phyloP scores from a whole-genome alignment of 345 rosid species.

The Moricandia moricandioides region DNA sequence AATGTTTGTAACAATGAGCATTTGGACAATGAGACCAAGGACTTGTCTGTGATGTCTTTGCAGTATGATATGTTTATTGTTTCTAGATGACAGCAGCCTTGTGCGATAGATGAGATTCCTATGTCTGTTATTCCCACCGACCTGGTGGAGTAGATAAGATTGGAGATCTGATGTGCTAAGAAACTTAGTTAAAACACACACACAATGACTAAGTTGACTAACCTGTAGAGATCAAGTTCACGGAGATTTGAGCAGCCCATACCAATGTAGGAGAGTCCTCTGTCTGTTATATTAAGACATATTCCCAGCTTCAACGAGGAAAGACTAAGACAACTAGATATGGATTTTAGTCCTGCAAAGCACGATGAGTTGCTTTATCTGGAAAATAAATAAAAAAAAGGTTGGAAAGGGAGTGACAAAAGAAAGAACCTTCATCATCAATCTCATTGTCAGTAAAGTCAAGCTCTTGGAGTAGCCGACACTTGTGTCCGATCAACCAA shows the following conservation, averaged over 20 bases:
- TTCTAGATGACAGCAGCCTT: conserved; percentile 41
- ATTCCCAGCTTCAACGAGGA: conserved; percentile 47
- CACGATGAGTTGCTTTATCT: not conserved
- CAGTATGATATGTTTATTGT: conserved; percentile 46
- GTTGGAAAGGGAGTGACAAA: not conserved
- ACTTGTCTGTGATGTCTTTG: conserved; percentile 42
- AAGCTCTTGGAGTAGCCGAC: conserved; percentile 43
- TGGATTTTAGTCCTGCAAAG: conserved; percentile 45
- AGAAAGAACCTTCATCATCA: conserved; percentile 40
- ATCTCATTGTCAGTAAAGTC: conserved; percentile 48
- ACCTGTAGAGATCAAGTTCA: conserved; percentile 55
- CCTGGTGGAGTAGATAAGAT: conserved; percentile 29
- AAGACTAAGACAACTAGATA: conserved; percentile 40
- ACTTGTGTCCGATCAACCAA: conserved; percentile 46
- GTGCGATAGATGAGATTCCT: conserved; percentile 34
- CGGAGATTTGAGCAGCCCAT: conserved; percentile 38
- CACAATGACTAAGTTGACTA: not conserved
- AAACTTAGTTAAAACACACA: not conserved
- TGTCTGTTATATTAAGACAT: conserved; percentile 43
- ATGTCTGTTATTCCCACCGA: conserved; percentile 38
- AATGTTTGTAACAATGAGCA: conserved; percentile 38
- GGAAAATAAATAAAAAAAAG: too few species aligned
- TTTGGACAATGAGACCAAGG: conserved; percentile 41
- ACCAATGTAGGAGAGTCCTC: conserved; percentile 42
- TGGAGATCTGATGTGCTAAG: not conserved